Base-by-base conservation (phyloP, 495 filamentous ascomycete genomes). In the Pyronema domesticum region DNA sequence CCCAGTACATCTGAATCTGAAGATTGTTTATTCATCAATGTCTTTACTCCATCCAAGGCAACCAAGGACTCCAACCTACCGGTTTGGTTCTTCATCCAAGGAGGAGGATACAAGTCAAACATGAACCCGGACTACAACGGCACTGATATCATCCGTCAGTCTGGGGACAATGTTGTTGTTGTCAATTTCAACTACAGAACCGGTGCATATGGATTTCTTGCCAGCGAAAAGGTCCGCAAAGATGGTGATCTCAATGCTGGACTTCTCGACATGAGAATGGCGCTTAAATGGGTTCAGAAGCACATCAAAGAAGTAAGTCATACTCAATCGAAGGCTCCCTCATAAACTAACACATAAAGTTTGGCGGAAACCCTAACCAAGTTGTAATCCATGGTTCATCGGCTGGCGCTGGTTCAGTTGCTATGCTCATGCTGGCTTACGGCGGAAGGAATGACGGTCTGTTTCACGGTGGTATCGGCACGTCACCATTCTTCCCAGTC, bases 301-400 rank as follows among this genome's bases (percentile, higher is more conserved):
- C n/a, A 59, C 19, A 52, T 59, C 11, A 37, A 51, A 14, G 11
- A 36, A 3, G 48, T 51, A n/a, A 14, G 30, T 51, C 4, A 6
- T 23, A 14, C 45, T 19, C 45, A 5, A 14, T 47, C 10, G 3
- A 42, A 3, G 6, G 39, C 11, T 13, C 6, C 6, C 11, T 14
- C 19, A 17, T 47, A 18, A 47, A 30, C 72, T 48, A 71, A 77
- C 51, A 75, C 73, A 53, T 62, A 10, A 63, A 60, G 3, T 80
- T 78, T 61, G 74, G 75, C 3, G 76, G 76, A 6, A 72, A 79
- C 57, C 72, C 74, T 0, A 33, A 47, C 19, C 50, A 65, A n/a
- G 58, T 69, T 9, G 52, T 58, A 8, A 67, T 69, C 54, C 71
- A 64, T 69, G 72, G 65, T 17, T 68, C 62, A 50, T 66, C 65